Conservation (phyloP, 495 filamentous ascomycete genomes). For the Penicillium samsonianum region DNA sequence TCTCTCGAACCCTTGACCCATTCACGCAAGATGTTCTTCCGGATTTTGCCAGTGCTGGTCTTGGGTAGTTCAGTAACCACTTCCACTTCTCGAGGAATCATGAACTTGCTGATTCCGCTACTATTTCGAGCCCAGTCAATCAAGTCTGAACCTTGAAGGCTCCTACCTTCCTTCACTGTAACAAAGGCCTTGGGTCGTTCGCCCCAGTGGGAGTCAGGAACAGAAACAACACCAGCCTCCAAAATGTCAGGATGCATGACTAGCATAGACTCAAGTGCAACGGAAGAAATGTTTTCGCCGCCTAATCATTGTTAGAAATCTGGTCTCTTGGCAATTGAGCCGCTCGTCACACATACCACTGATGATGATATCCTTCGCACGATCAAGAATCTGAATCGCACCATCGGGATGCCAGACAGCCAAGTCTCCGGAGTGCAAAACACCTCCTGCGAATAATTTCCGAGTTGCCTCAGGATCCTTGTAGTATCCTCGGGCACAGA, state of each 20-base stretch:
- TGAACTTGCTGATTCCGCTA: conserved; percentile 84
- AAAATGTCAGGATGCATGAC: conserved; percentile 84
- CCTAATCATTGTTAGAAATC: conserved; percentile 49
- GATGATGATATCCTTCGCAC: conserved; percentile 97
- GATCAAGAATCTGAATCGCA: conserved; percentile 86
- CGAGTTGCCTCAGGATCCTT: conserved; percentile 85
- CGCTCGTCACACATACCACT: conserved; percentile 63
- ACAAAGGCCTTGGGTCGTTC: conserved; percentile 93
- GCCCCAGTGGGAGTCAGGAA: conserved; percentile 89
- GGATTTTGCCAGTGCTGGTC: conserved; percentile 93
- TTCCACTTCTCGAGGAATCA: conserved; percentile 93
- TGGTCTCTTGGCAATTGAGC: not conserved
- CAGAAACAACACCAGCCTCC: conserved; percentile 88
- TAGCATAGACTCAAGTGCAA: conserved; percentile 91
- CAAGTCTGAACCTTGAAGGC: conserved; percentile 66
- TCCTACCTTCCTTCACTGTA: conserved; percentile 67
- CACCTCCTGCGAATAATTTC: conserved; percentile 87
- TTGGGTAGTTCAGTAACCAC: conserved; percentile 87
- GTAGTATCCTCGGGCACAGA: conserved; percentile 88
- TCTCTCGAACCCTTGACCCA: conserved; percentile 65
- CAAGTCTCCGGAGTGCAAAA: conserved; percentile 84
- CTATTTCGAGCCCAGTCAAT: conserved; percentile 82
- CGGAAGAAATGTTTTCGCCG: conserved; percentile 94
- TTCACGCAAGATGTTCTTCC: conserved; percentile 89
- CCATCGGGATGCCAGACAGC: conserved; percentile 92